Evolutionary conservation across 2,329 filamentous ascomycete species (phyloP), one percentile per base, ranked within the genome.

Genomic region (Elsinoe perseae): DNA sequence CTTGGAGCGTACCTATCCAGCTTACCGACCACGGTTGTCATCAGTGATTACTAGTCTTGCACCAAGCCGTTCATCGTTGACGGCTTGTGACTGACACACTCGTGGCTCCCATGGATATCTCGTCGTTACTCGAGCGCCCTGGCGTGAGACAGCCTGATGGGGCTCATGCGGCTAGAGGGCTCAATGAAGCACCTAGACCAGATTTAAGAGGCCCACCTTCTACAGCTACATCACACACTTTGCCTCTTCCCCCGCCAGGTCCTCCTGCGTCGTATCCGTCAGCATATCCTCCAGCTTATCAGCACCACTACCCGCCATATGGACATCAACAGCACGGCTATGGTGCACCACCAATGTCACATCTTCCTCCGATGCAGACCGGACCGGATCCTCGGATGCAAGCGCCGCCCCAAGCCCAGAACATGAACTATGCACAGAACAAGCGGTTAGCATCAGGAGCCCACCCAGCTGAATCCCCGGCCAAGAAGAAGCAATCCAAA

Each of bases 401-500:
- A 76, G 69, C 77, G 76, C 69, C 76, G 40, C 58, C 63, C 56
- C 61, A 61, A 32, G 40, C 30, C 12, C 27, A 23, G 18, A 54
- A 28, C 23, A 36, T 56, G 40, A 56, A 44, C 28, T 56, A 56
- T 30, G 53, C 42, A 10, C 66, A 63, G 60, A 70, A 65, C 62
- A 73, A 73, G 61, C 67, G 72, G 50, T 60, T 73, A 40, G 68
- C 71, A 44, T 69, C 76, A 52, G 70, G 75, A 8, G 69, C 75
- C 4, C 75, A 76, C 61, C 71, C 77, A 2, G 69, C 70, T 34
- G 76, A 76, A 63, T 86, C 85, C 34, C 89, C 88, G 18, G 87
- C 89, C 30, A 95, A 93, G 76, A 95, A 92, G 73, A 95, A 92
- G 73, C 90, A 96, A 71, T 95, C 89, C 68, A 97, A 97, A 72